Base-by-base conservation (phyloP, 345 rosid genomes). In the Garcia nutans region DNA sequence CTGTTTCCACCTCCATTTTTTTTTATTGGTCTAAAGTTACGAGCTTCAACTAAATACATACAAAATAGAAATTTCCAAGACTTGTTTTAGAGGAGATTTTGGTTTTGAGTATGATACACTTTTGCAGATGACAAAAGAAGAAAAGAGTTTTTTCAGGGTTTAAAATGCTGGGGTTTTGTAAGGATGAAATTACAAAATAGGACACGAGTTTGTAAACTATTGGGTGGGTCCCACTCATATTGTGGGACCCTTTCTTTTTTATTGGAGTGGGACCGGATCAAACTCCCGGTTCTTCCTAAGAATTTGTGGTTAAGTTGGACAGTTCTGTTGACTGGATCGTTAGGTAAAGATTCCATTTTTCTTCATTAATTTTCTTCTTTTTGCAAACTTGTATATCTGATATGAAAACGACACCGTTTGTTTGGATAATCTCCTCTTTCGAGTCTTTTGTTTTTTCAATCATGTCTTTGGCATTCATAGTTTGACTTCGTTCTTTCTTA, bases 1-100 rank as follows among this genome's bases (percentile, higher is more conserved):
- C 74, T 2, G 73, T 28, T 69, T 78, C 81, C 22, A 49, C 77
- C 68, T 81, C 84, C 78, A 77, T 81, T 68, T 47, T 68, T 47
- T 72, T 50, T 11, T 42, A 24, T 26, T 42, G 19, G 60, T 24
- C 6, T 15, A 50, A 49, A 61, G 49, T 45, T 68, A 9, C 15
- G 28, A n/a, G 23, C 22, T 55, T 60, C 23, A 23, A 41, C 0
- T 73, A 7, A 33, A 16, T 31, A 54, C 41, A 3, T 64, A 37
- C 10, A 64, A 28, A 37, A 8, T 16, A 6, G n/a, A 10, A 58
- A 17, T 1, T 22, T 12, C 15, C 7, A 24, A 59, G 55, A 2
- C 59, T 47, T 45, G 26, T 33, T 20, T 10, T n/a, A 5, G 9
- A 15, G 44, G 44, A 37, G 24, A 3, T 26, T 72, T 26, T 26